phyloP scores from a whole-genome alignment of 306 rosid genomes.

The Styphnolobium japonicum region DNA sequence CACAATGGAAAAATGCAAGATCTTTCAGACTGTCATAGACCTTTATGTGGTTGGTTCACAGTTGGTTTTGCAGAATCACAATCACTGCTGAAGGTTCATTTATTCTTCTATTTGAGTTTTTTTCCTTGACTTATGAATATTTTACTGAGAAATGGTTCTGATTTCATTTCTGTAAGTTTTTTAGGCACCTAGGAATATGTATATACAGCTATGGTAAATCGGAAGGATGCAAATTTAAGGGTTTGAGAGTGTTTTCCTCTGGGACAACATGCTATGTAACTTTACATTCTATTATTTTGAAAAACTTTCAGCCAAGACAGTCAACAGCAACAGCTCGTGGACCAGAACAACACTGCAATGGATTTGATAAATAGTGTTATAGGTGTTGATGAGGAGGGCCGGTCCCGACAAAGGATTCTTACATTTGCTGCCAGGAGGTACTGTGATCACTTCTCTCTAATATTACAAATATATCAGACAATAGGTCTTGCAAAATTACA shows the following conservation, averaged over 20 bases:
- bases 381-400: conserved; percentile 91
- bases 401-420: conserved; percentile 94
- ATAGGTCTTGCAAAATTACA: neutral
- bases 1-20: neutral
- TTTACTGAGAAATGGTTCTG: neutral
- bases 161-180: neutral
- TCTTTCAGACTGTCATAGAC: no score
- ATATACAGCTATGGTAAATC: neutral
- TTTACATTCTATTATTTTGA: conserved; percentile 23
- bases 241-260: conserved; percentile 12
- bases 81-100: neutral
- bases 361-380: conserved; percentile 85
- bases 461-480: neutral
- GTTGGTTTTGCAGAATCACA: neutral
- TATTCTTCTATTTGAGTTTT: neutral
- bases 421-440: conserved; percentile 98
- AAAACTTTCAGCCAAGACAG: conserved; percentile 53
- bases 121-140: neutral
- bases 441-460: conserved; percentile 4
- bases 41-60: neutral
- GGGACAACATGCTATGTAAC: neutral
- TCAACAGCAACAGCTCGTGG: conserved; percentile 52
- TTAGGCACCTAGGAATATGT: neutral
- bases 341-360: conserved; percentile 84
- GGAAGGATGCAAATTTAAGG: conserved; percentile 1